A percentile compares a stretch with the other conserved stretches of the same genome.
phyloP scores from a whole-genome alignment of 495 filamentous ascomycete species.

The Hypoxylon subgilvum region DNA sequence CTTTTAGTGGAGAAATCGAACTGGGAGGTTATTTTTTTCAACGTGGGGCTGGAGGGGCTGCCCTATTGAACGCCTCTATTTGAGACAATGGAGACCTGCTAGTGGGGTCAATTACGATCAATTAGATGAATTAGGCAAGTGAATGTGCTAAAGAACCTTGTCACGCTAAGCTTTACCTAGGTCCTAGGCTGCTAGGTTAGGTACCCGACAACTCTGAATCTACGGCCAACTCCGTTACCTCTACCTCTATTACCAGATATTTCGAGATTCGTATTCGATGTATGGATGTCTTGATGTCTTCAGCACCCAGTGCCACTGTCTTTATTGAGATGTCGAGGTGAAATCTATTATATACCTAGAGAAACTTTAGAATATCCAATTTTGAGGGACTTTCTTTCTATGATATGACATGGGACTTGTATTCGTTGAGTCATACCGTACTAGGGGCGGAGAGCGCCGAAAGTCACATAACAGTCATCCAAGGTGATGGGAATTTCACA shows the following conservation, averaged over 20 bases:
- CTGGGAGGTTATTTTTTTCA: constrained; percentile 9
- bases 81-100: background rate
- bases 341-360: too few species aligned
- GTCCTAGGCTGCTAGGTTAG: background rate
- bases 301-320: too few species aligned
- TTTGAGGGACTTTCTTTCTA: too few species aligned
- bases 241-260: too few species aligned
- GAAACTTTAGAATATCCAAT: too few species aligned
- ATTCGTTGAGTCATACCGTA: too few species aligned
- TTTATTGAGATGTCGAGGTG: too few species aligned
- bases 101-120: background rate
- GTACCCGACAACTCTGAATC: constrained; percentile 19
- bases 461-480: too few species aligned
- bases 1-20: constrained; percentile 24
- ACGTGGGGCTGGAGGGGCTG: constrained; percentile 26
- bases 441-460: too few species aligned
- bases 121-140: constrained; percentile 28
- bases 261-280: background rate
- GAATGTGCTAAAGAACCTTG: background rate
- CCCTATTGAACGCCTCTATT: too few species aligned
- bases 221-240: constrained; percentile 28
- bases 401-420: too few species aligned
- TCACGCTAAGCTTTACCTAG: background rate
- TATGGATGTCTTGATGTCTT: background rate
- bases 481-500: too few species aligned